These are phyloP conservation scores for Talaromyces sp. DNA, from an alignment of 2,329 filamentous ascomycete genomes.

Conservation along the genomic window DNA sequence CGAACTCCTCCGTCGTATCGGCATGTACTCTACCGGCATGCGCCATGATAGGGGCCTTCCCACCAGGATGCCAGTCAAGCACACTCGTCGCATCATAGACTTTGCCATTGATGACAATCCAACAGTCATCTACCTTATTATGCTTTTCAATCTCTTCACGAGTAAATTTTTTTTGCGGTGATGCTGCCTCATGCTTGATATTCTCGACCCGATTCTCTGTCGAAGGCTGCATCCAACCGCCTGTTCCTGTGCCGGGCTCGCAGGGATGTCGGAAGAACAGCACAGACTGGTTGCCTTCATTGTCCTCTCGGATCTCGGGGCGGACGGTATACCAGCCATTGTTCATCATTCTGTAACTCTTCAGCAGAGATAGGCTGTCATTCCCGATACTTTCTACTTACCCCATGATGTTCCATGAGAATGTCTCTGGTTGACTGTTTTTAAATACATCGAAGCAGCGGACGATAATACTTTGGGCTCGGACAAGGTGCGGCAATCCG, in stretches of 20 bases:
- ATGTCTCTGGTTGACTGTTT: conserved; percentile 46
- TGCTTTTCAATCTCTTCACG: conserved; percentile 52
- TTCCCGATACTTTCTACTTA: conserved; percentile 11
- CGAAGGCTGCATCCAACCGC: conserved; percentile 51
- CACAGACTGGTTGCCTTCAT: conserved; percentile 22
- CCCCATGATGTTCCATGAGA: conserved; percentile 48
- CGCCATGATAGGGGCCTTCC: conserved; percentile 44
- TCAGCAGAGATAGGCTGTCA: not conserved
- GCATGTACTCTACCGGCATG: conserved; percentile 49
- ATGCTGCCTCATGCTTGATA: conserved; percentile 41
- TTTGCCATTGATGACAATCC: conserved; percentile 50
- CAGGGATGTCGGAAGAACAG: conserved; percentile 46
- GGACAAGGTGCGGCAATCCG: conserved; percentile 40
- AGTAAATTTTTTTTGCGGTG: conserved; percentile 49
- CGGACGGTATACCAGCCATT: conserved; percentile 48
- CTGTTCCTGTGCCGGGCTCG: conserved; percentile 40
- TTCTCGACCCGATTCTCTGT: conserved; percentile 42
- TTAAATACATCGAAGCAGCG: conserved; percentile 49
- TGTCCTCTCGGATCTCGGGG: conserved; percentile 33
- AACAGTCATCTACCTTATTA: conserved; percentile 45
- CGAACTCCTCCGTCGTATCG: conserved; percentile 48
- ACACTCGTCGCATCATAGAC: conserved; percentile 49
- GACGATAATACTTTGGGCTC: conserved; percentile 41
- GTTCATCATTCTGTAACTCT: conserved; percentile 47
- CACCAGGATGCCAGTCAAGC: conserved; percentile 48